phyloP scores from a whole-genome alignment of 208 protist genomes.

The Acanthamoeba triangularis region DNA sequence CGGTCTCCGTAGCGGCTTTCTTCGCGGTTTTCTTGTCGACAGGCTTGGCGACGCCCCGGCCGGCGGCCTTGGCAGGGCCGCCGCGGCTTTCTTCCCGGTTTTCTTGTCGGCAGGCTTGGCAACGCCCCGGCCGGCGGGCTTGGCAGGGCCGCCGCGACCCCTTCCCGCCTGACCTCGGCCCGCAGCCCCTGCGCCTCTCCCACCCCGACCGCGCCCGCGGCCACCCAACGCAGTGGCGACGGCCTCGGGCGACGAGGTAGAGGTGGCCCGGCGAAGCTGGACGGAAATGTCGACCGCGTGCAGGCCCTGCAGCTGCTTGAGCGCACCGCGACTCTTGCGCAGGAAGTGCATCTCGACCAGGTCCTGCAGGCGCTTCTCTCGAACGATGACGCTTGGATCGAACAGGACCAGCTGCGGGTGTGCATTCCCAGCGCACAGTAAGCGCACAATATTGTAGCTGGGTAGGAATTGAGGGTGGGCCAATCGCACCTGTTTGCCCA shows the following conservation, averaged over 20 bases:
- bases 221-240: not conserved
- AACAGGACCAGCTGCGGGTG: not conserved
- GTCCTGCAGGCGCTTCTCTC: not conserved
- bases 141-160: too few relatives aligned
- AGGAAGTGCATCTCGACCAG: constrained; percentile 9
- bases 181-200: too few relatives aligned
- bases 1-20: not conserved
- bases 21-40: not conserved
- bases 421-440: not conserved
- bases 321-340: not conserved
- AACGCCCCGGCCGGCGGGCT: too few relatives aligned
- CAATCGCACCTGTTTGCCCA: not conserved
- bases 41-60: not conserved
- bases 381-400: not conserved
- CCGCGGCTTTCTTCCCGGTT: too few relatives aligned
- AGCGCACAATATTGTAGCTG: too few relatives aligned
- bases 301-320: not conserved
- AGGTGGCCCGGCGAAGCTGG: not conserved
- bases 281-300: not conserved
- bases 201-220: not conserved
- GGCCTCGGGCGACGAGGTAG: not conserved
- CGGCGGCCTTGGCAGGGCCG: too few relatives aligned
- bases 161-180: too few relatives aligned
- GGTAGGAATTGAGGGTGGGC: not conserved
- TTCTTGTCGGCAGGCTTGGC: not conserved